A percentile compares a stretch with the other conserved stretches of the same genome.
phyloP scores from a whole-genome alignment of 2,329 filamentous ascomycete species.

The Epichloe sibirici region DNA sequence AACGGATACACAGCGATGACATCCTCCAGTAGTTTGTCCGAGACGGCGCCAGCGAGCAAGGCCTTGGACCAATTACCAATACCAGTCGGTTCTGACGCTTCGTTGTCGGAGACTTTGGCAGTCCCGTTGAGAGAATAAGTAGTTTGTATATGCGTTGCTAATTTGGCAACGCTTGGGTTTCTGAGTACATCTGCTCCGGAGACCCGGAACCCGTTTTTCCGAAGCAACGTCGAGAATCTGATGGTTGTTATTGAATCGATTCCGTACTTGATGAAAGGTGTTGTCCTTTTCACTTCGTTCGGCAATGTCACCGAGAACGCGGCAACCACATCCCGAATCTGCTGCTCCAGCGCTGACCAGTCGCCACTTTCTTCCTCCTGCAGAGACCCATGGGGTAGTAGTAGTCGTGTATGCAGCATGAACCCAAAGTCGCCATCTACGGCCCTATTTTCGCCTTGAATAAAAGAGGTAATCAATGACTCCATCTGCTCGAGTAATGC shows the following conservation, averaged over 20 bases:
- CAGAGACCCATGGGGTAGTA: not conserved
- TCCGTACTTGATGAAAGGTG: slow-evolving; percentile 20
- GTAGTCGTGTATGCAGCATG: too few species aligned
- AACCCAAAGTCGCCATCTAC: not conserved
- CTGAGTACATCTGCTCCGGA: slow-evolving; percentile 23
- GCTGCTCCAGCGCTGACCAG: not conserved
- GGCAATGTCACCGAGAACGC: not conserved
- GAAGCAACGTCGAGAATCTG: slow-evolving; percentile 19
- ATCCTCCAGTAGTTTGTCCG: slow-evolving; percentile 3
- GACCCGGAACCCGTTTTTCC: slow-evolving; percentile 14
- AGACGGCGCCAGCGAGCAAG: not conserved
- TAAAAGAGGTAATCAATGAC: not conserved
- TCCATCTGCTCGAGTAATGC: not conserved
- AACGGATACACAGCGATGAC: slow-evolving; percentile 16
- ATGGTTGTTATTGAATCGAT: slow-evolving; percentile 22
- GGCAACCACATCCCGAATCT: not conserved
- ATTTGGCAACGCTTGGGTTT: slow-evolving; percentile 17
- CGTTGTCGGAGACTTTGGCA: too few species aligned
- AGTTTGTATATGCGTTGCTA: slow-evolving; percentile 5
- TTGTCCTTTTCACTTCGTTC: slow-evolving; percentile 15
- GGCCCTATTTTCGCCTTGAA: not conserved
- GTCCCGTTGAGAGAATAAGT: too few species aligned
- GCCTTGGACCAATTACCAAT: not conserved
- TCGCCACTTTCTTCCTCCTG: too few species aligned
- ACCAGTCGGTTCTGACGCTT: not conserved